Percentiles rank a stretch among this genome's conserved stretches.
Conservation (phyloP, 2,329 filamentous ascomycete genomes). For the Colletotrichum euphorbiae region DNA sequence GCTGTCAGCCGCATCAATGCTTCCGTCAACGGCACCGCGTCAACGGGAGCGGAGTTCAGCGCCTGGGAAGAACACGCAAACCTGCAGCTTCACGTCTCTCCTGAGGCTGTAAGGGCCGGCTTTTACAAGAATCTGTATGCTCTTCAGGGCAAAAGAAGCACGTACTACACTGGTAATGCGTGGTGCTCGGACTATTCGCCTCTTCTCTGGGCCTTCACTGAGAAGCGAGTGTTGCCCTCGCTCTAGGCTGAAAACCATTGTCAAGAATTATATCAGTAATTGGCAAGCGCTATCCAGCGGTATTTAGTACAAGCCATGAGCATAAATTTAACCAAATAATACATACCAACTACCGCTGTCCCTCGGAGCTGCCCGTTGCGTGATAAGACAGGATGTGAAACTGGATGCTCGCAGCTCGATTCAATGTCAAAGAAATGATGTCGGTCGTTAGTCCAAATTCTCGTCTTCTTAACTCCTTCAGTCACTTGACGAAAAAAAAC, state of each 20-base stretch:
- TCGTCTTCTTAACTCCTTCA: no score
- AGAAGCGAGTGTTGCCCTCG: slow-evolving; percentile 27
- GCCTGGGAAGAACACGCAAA: slow-evolving; percentile 27
- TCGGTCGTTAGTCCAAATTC: no score
- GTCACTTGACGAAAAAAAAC: no score
- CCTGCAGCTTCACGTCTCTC: slow-evolving; percentile 38
- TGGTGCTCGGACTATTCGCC: slow-evolving; percentile 40
- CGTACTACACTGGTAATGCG: slow-evolving; percentile 30
- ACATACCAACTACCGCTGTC: no score
- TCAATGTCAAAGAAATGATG: no score
- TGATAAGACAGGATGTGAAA: no score
- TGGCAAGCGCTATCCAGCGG: no score
- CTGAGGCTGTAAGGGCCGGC: slow-evolving; percentile 31
- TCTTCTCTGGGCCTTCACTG: slow-evolving; percentile 38
- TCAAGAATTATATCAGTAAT: no score
- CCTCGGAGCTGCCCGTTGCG: no score
- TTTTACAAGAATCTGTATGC: slow-evolving; percentile 37
- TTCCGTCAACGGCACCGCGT: slow-evolving; percentile 15
- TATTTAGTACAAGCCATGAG: no score
- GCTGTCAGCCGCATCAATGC: slow-evolving; percentile 16
- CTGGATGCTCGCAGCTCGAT: no score
- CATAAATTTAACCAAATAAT: no score
- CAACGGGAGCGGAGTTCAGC: slow-evolving; percentile 23
- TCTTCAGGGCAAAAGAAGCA: slow-evolving; percentile 37
- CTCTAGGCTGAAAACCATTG: background rate